Evolutionary conservation across 1,284 basidiomycete species (phyloP).

Genomic region (Ustilago trichophora): DNA sequence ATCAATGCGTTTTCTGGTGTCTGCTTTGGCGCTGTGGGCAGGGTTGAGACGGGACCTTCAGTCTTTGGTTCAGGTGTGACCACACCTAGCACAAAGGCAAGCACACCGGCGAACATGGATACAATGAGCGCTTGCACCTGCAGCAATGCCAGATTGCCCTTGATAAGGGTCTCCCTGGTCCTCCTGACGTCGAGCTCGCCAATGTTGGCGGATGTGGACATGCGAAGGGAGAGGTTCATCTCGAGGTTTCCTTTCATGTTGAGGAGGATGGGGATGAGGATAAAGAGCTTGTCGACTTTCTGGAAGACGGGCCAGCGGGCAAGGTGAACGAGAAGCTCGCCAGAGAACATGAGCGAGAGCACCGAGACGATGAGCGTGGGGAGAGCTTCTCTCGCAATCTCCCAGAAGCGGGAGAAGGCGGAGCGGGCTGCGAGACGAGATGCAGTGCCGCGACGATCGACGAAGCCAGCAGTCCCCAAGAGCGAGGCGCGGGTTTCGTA

Average conservation of each 20-base stretch:
- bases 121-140: conserved; percentile 94
- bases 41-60: conserved; percentile 12
- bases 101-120: conserved; percentile 82
- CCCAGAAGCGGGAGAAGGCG: conserved; percentile 45
- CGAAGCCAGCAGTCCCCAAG: conserved; percentile 36
- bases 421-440: conserved; percentile 28
- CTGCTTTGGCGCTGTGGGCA: conserved; percentile 5
- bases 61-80: conserved; percentile 21
- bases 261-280: conserved; percentile 91
- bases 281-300: conserved; percentile 88
- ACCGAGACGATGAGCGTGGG: conserved; percentile 69
- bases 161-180: conserved; percentile 76
- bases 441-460: conserved; percentile 41
- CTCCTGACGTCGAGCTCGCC: conserved; percentile 83
- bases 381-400: conserved; percentile 65
- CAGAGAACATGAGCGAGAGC: conserved; percentile 78
- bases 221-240: conserved; percentile 77
- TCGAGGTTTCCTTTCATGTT: conserved; percentile 97
- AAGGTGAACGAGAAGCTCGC: conserved; percentile 84
- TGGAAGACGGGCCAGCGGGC: conserved; percentile 88
- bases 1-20: conserved; percentile 38
- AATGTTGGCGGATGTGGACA: conserved; percentile 74
- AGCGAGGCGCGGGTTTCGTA: conserved; percentile 38
- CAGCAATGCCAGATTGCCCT: conserved; percentile 84
- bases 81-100: conserved; percentile 78